Percentiles rank a stretch among this genome's conserved stretches.
Evolutionary conservation across 2,329 filamentous ascomycete species (phyloP).

Genomic region (Aaosphaeria pasadenensis): DNA sequence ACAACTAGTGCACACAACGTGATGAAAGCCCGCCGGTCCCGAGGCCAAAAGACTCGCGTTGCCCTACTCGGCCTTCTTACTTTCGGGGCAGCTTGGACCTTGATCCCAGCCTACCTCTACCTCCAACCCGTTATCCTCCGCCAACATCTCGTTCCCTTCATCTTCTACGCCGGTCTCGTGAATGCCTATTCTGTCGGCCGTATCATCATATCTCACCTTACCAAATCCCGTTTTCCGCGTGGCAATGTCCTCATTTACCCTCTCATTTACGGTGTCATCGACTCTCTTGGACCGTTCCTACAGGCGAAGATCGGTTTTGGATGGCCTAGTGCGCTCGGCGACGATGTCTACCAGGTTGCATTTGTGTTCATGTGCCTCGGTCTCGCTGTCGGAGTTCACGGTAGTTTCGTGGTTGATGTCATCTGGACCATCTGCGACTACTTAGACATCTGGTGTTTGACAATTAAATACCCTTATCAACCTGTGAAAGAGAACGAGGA

Average conservation of each 20-base stretch:
- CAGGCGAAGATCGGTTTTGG: slow-evolving; percentile 47
- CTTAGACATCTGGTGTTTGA: slow-evolving; percentile 96
- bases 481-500: slow-evolving; percentile 34
- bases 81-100: slow-evolving; percentile 72
- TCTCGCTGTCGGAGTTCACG: slow-evolving; percentile 84
- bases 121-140: slow-evolving; percentile 82
- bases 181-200: slow-evolving; percentile 95
- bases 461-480: slow-evolving; percentile 78
- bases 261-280: slow-evolving; percentile 72
- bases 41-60: slow-evolving; percentile 67
- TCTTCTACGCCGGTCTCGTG: slow-evolving; percentile 81
- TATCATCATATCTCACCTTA: slow-evolving; percentile 93
- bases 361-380: slow-evolving; percentile 90
- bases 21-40: slow-evolving; percentile 72
- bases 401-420: slow-evolving; percentile 94
- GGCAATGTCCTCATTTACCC: slow-evolving; percentile 81
- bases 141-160: slow-evolving; percentile 83
- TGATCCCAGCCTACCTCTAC: slow-evolving; percentile 75
- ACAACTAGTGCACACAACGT: slow-evolving; percentile 69
- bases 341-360: slow-evolving; percentile 81
- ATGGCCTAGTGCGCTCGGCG: slow-evolving; percentile 42
- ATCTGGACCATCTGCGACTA: slow-evolving; percentile 98
- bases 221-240: slow-evolving; percentile 84
- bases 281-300: slow-evolving; percentile 72
- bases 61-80: slow-evolving; percentile 82